These are phyloP conservation scores for Chlorella sp. DNA, from an alignment of 139 green algal genomes.

Conservation along the genomic window DNA sequence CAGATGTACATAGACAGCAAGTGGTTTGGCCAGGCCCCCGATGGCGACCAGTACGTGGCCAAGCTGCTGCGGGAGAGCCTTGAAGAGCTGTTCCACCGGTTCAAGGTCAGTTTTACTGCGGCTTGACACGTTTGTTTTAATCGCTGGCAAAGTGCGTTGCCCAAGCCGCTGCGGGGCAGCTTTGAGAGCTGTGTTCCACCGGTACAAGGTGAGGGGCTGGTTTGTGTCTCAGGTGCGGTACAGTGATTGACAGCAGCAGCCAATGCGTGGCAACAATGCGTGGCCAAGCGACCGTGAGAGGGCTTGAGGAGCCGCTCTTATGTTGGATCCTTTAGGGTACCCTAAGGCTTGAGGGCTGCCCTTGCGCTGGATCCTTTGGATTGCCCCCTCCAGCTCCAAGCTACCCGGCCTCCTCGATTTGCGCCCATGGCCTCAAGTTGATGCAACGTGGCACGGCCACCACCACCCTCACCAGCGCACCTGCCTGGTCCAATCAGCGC, in stretches of 20 bases:
- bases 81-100: constrained; percentile 30
- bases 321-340: no score
- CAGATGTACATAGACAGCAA: constrained; percentile 39
- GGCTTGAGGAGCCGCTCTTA: no score
- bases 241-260: no score
- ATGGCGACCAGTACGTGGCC: constrained; percentile 37
- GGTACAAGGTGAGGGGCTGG: no score
- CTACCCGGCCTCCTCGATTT: neutral
- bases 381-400: no score
- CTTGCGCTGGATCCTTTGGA: no score
- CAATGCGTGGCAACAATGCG: no score
- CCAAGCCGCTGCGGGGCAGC: neutral
- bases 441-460: constrained; percentile 70
- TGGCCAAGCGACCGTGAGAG: no score
- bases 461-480: constrained; percentile 78
- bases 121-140: neutral
- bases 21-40: constrained; percentile 1
- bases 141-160: neutral
- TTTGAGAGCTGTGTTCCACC: no score
- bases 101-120: neutral
- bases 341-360: no score
- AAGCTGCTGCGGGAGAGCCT: constrained; percentile 25
- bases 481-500: constrained; percentile 34
- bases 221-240: no score
- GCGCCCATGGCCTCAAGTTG: constrained; percentile 43